Base-by-base conservation (phyloP, 2,329 filamentous ascomycete genomes). In the Dissoconium aciculare region DNA sequence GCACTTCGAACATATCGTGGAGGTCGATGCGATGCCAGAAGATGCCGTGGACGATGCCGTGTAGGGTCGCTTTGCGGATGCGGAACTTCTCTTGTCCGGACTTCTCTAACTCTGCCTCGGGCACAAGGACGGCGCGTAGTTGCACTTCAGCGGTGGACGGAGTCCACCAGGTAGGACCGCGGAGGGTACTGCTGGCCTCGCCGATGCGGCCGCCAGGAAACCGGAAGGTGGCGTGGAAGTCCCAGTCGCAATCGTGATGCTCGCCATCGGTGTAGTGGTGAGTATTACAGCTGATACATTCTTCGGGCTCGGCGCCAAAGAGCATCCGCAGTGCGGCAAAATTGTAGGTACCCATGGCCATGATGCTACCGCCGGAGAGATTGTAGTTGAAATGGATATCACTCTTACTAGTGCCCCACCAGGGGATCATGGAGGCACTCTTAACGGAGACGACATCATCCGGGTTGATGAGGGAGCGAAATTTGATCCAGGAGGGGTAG, bases 371-470 rank as follows among this genome's bases (percentile, higher is more conserved):
- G 13, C 25, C 25, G 13, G 25, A n/a, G 12, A 27, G 25, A 12
- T 27, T 14, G 25, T 27, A 27, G 12, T 27, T 27, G 25, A 27
- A 27, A 12, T 27, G 25, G 13, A 27, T 27, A 27, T 27, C 25
- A 8, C 13, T 14, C 25, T 27, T 27, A n/a, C 13, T 27, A 12
- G 25, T 27, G 13, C 25, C 25, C 25, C 25, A 27, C 25, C 25
- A 27, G 8, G 25, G 25, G 13, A 27, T 27, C 10, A 14, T 14
- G 12, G 25, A 27, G 13, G 6, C 25, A n/a, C 10, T n/a, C 13
- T 27, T 14, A 12, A 27, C 25, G 6, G 10, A 14, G 10, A n/a
- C 25, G 8, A 27, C 25, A 12, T 27, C 12, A 6, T 8, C 8
- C 12, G 25, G 13, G 25, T 27, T 12, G 12, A 27, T 14, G 10